phyloP scores from a whole-genome alignment of 2,329 filamentous ascomycete genomes.

The Colletotrichum sublineola region DNA sequence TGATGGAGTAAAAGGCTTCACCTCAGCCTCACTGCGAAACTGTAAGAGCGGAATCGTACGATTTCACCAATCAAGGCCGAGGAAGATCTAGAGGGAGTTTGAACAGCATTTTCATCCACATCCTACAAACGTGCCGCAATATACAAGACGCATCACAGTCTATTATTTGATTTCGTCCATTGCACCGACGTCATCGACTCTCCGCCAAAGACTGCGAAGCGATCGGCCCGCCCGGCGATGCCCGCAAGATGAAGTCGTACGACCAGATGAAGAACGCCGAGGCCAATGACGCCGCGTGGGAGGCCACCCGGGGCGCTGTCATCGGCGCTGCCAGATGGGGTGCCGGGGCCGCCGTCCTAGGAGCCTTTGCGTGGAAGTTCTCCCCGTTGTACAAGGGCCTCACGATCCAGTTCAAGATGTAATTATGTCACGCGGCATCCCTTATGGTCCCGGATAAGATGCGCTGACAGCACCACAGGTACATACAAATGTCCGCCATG shows the following conservation, averaged over 20 bases:
- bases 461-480: conserved; percentile 62
- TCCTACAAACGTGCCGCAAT: neutral
- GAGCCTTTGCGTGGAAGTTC: conserved; percentile 71
- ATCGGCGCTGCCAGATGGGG: conserved; percentile 81
- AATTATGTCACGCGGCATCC: conserved; percentile 54
- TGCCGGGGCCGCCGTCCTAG: conserved; percentile 72
- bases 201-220: conserved; percentile 12
- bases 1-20: conserved; percentile 30
- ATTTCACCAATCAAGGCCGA: conserved; percentile 35
- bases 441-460: neutral
- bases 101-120: neutral
- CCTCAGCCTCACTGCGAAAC: conserved; percentile 5
- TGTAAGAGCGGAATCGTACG: conserved; percentile 30
- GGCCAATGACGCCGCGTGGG: conserved; percentile 77
- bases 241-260: conserved; percentile 60
- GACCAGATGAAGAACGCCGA: conserved; percentile 75
- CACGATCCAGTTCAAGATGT: conserved; percentile 85
- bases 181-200: conserved; percentile 33
- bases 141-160: neutral
- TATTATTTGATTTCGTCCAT: neutral
- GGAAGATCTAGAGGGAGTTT: neutral
- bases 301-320: conserved; percentile 76
- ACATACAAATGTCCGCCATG: conserved; percentile 88
- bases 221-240: conserved; percentile 24
- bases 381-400: conserved; percentile 80